Evolutionary conservation across 2,329 filamentous ascomycete species (phyloP).

Genomic region (Hypoxylon sp.): DNA sequence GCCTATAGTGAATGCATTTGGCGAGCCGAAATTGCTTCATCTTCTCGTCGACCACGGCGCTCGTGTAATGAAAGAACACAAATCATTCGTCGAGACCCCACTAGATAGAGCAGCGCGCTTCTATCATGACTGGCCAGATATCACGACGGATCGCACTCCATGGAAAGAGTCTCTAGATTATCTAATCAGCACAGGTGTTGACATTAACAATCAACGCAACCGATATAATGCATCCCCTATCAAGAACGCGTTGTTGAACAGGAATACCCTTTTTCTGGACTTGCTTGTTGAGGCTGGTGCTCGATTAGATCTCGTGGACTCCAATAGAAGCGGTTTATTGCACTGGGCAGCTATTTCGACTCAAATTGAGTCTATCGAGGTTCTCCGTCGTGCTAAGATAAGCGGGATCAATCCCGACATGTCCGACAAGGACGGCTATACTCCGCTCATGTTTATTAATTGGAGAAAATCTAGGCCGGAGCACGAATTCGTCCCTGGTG

Average conservation of each 20-base stretch:
- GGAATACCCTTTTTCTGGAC: background rate
- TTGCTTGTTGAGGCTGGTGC: background rate
- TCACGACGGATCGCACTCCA: too few relatives aligned
- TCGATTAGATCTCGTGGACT: background rate
- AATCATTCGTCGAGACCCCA: too few relatives aligned
- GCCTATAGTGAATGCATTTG: background rate
- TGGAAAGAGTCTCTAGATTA: background rate
- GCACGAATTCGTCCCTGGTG: background rate
- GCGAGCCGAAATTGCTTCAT: background rate
- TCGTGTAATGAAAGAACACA: too few relatives aligned
- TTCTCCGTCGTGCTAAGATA: background rate
- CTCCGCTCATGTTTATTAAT: background rate
- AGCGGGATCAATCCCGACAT: background rate
- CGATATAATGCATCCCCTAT: too few relatives aligned
- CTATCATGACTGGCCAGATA: too few relatives aligned
- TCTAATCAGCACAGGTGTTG: background rate
- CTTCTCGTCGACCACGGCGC: background rate
- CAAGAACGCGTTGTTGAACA: background rate
- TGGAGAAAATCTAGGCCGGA: background rate
- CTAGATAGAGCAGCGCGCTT: background rate
- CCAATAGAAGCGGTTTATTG: background rate
- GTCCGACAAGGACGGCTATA: background rate
- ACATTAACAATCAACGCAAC: background rate
- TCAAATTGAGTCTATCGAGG: background rate
- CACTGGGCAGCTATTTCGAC: background rate